Conservation (phyloP, 1,284 basidiomycete species). For the Wallemia ichthyophaga region DNA sequence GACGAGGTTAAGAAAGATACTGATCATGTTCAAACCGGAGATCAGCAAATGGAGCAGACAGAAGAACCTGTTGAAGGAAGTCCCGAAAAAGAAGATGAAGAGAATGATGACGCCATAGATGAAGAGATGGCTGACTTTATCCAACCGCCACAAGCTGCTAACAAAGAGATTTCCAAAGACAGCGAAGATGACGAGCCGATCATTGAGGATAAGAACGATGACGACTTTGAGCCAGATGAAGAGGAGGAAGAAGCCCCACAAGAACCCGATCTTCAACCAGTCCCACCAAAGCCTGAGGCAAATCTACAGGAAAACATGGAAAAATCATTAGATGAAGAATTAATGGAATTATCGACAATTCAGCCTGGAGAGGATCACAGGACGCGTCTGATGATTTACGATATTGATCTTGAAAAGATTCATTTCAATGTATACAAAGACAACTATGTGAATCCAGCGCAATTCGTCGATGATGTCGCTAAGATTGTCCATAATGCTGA, state of each 20-base stretch:
- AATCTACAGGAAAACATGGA: background rate
- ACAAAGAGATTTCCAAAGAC: background rate
- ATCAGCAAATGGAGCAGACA: no score
- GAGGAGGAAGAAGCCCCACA: slow-evolving; percentile 2
- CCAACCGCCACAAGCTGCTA: background rate
- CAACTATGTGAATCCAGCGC: slow-evolving; percentile 56
- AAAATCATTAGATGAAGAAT: background rate
- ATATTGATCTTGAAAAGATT: slow-evolving; percentile 77
- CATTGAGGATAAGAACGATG: slow-evolving; percentile 38
- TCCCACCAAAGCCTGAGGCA: background rate
- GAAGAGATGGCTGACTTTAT: background rate
- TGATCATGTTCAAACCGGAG: no score
- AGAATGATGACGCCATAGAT: no score
- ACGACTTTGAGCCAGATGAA: slow-evolving; percentile 17
- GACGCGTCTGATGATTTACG: slow-evolving; percentile 22
- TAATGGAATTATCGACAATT: background rate
- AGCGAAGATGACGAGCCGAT: slow-evolving; percentile 6
- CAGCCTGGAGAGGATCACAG: background rate
- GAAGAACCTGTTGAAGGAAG: no score
- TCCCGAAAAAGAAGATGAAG: background rate
- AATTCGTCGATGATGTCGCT: slow-evolving; percentile 61
- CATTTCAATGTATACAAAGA: slow-evolving; percentile 56
- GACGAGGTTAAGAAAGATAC: no score
- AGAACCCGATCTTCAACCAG: background rate
- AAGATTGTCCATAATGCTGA: slow-evolving; percentile 72